Conservation (phyloP, 768 basidiomycete genomes). For the Rhodosporidiobolus sp. region DNA sequence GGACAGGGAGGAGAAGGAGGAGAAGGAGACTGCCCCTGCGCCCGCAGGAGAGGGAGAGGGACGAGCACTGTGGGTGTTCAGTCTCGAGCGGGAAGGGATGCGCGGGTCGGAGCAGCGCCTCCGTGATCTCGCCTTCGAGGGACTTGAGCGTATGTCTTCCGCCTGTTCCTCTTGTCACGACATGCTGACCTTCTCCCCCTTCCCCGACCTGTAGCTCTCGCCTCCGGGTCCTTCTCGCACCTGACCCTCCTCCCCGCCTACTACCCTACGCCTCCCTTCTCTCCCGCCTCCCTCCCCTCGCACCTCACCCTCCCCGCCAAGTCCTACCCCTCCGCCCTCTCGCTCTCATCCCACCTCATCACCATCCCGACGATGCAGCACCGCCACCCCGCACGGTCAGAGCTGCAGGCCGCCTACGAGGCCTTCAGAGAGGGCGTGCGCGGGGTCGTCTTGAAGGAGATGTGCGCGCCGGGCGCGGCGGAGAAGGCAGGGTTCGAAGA, state of each 20-base stretch:
- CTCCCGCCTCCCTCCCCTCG: neutral
- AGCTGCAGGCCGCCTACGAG: constrained; percentile 1
- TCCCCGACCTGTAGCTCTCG: neutral
- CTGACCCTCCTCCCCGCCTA: constrained; percentile 36
- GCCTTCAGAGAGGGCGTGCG: constrained; percentile 15
- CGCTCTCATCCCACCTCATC: constrained; percentile 46
- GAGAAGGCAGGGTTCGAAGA: neutral
- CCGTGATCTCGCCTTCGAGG: neutral
- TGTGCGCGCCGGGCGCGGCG: neutral
- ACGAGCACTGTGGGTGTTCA: neutral
- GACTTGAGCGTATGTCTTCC: constrained; percentile 1
- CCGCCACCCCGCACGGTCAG: neutral
- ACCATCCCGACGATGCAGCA: constrained; percentile 20
- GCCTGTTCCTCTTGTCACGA: neutral
- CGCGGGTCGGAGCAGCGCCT: neutral
- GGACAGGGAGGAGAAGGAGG: constrained; percentile 13
- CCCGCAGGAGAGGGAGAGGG: neutral
- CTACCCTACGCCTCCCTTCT: neutral
- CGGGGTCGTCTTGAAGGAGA: constrained; percentile 5
- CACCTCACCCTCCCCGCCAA: constrained; percentile 36
- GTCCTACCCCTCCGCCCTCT: constrained; percentile 43
- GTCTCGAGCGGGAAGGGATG: constrained; percentile 20
- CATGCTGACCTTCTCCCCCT: neutral
- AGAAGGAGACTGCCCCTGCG: no score
- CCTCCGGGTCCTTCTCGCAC: constrained; percentile 46